phyloP scores from a whole-genome alignment of 345 rosid genomes.

The Erysimum cheiranthoides region DNA sequence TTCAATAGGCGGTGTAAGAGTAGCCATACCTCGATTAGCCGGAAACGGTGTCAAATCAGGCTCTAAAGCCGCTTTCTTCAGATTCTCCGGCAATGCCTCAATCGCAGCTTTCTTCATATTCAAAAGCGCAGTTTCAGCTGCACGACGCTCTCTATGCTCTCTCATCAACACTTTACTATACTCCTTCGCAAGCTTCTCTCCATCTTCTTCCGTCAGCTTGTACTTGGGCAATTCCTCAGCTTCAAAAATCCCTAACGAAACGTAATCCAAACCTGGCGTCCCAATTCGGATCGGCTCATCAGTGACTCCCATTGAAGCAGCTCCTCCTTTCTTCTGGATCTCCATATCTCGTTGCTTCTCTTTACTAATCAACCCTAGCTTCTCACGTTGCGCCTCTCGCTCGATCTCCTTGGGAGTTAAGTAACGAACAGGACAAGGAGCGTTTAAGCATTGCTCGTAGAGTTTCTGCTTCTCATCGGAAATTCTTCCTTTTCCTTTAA shows the following conservation, averaged over 20 bases:
- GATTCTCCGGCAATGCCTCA: conserved; percentile 81
- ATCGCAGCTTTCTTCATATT: conserved; percentile 81
- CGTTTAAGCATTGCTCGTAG: conserved; percentile 75
- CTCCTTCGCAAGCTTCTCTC: conserved; percentile 84
- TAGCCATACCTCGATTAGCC: conserved; percentile 73
- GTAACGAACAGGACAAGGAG: conserved; percentile 84
- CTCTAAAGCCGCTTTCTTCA: conserved; percentile 73
- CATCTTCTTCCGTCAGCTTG: conserved; percentile 85
- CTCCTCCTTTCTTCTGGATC: conserved; percentile 79
- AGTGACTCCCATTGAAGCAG: conserved; percentile 67
- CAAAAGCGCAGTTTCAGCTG: conserved; percentile 70
- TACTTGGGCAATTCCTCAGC: conserved; percentile 80
- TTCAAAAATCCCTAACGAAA: conserved; percentile 76
- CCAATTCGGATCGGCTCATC: conserved; percentile 81
- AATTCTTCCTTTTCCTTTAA: conserved; percentile 47
- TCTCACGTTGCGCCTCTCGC: conserved; percentile 84
- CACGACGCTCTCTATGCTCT: conserved; percentile 79
- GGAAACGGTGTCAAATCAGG: conserved; percentile 91
- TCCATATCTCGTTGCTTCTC: conserved; percentile 79
- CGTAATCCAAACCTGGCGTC: conserved; percentile 78
- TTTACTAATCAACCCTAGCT: conserved; percentile 81
- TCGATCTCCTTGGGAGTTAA: conserved; percentile 62
- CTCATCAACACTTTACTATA: conserved; percentile 86
- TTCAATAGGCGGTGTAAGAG: conserved; percentile 95
- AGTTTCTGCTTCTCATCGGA: conserved; percentile 60